Evolutionary conservation across 2,329 filamentous ascomycete species (phyloP), one percentile per base, ranked within the genome.

Genomic region (Fusarium pseudocircinatum): DNA sequence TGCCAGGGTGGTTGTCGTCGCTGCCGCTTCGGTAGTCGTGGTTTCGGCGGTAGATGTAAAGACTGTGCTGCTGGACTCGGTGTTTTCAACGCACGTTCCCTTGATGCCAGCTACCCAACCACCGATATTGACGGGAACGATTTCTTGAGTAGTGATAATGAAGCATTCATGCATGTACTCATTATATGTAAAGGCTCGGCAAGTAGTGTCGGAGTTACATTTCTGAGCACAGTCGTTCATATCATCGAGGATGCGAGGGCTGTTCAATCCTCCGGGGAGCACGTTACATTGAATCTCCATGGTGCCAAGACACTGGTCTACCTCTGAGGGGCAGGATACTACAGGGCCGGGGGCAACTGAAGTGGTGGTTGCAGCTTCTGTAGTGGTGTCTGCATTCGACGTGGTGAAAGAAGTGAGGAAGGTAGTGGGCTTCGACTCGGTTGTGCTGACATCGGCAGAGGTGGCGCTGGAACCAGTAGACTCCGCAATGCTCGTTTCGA

Each of bases 331-430:
- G 2, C 57, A 60, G 5, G 26, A 22, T 1, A n/a, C 15, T 1
- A 18, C 18, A 1, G 34, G 28, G 0, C 11, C 32, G 8, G 34
- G 0, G 1, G 26, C 43, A 30, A 34, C 26, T 22, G 34, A 1
- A 22, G 57, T 60, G 0, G 57, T 50, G 13, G 22, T 40, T 18
- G 16, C 18, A 12, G 44, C 22, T 24, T 57, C 30, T 7, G 26
- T 24, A 12, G 37, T 56, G 4, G 53, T 56, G 18, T 20, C 37
- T 18, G 16, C 37, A 2, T 43, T 24, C 1, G n/a, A 30, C 8
- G n/a, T 57, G 10, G 16, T 42, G 22, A 56, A 42, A 30, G 52
- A 56, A 7, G 52, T 54, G 5, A 54, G 36, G 8, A 54, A 39
- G 3, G 52, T 54, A 0, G 26, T 54, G 2, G 6, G 26, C 6